These are phyloP conservation scores for Podospora sp. DNA, from an alignment of 495 filamentous ascomycete species.

Conservation along the genomic window DNA sequence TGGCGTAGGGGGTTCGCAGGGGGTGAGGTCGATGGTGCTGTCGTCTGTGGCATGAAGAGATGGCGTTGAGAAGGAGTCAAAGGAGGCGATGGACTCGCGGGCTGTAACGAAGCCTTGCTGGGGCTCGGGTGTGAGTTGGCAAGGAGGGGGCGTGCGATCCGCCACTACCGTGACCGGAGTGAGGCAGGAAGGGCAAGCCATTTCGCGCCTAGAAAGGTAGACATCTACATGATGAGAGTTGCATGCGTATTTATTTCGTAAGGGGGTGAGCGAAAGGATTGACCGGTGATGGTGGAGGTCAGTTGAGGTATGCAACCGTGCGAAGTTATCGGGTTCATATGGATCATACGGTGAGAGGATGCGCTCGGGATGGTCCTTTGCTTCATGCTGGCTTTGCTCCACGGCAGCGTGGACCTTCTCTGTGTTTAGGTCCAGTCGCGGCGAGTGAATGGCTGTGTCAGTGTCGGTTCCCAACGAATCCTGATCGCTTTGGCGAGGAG, in stretches of 20 bases:
- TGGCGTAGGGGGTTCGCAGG: conserved; percentile 1
- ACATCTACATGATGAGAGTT: neutral
- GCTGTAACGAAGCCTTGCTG: conserved; percentile 2
- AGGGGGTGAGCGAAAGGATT: neutral
- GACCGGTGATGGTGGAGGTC: neutral
- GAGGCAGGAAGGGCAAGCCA: conserved; percentile 6
- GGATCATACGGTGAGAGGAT: neutral
- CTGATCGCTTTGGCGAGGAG: neutral
- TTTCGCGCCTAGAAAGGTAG: neutral
- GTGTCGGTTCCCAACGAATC: neutral
- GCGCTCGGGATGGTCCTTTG: neutral
- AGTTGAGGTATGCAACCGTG: neutral
- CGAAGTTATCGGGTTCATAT: neutral
- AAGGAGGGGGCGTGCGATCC: conserved; percentile 27
- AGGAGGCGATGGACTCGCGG: neutral
- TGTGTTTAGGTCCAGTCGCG: neutral
- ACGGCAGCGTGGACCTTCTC: neutral
- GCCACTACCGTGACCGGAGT: conserved; percentile 30
- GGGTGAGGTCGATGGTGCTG: neutral
- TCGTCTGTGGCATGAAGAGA: neutral
- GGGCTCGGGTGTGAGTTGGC: neutral
- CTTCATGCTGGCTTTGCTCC: neutral
- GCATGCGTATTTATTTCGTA: neutral
- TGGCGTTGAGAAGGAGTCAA: neutral
- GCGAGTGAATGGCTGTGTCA: neutral